Evolutionary conservation across 495 filamentous ascomycete species (phyloP).

Genomic region (Penicillium pancosmium): DNA sequence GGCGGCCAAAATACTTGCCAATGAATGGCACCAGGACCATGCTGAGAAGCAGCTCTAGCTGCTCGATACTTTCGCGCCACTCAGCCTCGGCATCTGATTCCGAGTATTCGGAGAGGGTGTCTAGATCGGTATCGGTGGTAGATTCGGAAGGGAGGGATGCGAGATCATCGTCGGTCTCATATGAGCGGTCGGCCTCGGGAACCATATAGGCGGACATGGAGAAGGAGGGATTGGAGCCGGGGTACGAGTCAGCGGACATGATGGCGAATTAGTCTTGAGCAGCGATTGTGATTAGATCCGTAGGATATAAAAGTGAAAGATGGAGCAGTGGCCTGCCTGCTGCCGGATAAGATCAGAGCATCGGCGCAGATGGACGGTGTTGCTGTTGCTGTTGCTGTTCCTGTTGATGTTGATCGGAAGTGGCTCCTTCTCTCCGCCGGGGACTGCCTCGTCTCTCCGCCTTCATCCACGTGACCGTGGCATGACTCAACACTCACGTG

Average conservation of each 20-base stretch:
- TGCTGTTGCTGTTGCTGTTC: not conserved
- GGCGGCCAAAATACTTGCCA: constrained; percentile 90
- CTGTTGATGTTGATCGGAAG: constrained; percentile 8
- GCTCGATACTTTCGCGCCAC: constrained; percentile 91
- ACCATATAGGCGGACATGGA: constrained; percentile 47
- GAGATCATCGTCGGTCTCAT: constrained; percentile 64
- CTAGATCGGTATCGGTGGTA: constrained; percentile 59
- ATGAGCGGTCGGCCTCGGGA: constrained; percentile 40
- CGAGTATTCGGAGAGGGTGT: constrained; percentile 60
- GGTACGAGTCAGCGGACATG: constrained; percentile 34
- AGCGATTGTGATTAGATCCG: not conserved
- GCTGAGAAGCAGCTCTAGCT: constrained; percentile 85
- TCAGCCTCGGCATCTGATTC: constrained; percentile 77
- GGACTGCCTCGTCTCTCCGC: constrained; percentile 14
- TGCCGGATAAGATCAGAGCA: constrained; percentile 34
- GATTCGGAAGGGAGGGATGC: constrained; percentile 79
- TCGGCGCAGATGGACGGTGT: constrained; percentile 12
- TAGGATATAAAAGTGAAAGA: constrained; percentile 8
- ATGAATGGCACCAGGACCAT: constrained; percentile 93
- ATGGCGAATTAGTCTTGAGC: constrained; percentile 7
- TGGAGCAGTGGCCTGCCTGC: constrained; percentile 48
- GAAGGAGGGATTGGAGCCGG: constrained; percentile 46
- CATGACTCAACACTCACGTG: constrained; percentile 36
- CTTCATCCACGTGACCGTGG: constrained; percentile 15
- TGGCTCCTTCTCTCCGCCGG: not conserved